Conservation (phyloP, 139 green algal genomes). For the Nannochloris sp. region DNA sequence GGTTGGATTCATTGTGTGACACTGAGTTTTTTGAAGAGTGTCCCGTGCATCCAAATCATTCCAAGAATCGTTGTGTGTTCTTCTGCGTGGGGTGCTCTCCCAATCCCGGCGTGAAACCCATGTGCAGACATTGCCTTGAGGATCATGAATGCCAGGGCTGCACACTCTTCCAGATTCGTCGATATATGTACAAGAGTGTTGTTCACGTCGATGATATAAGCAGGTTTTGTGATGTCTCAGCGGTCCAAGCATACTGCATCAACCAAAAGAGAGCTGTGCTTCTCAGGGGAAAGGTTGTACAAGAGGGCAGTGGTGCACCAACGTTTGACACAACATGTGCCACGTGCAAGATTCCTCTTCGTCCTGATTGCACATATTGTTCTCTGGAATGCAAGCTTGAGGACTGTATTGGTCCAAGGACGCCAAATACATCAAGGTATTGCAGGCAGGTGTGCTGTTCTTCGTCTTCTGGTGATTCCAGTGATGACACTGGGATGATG, state of each 20-base stretch:
- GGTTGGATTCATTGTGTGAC: too few relatives aligned
- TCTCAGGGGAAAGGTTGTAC: constrained; percentile 8
- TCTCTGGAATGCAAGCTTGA: constrained; percentile 22
- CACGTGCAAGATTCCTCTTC: constrained; percentile 19
- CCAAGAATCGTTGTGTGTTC: constrained; percentile 15
- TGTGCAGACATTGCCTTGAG: constrained; percentile 27
- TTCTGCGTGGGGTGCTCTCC: constrained; percentile 22
- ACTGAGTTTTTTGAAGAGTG: too few relatives aligned
- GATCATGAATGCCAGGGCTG: background rate
- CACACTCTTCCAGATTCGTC: constrained; percentile 24
- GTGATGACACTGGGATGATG: too few relatives aligned
- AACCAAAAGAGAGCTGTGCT: constrained; percentile 26
- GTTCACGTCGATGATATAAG: constrained; percentile 27
- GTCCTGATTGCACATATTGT: constrained; percentile 29
- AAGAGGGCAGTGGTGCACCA: background rate
- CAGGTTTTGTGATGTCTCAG: constrained; percentile 17
- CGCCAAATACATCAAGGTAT: too few relatives aligned
- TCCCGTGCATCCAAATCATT: too few relatives aligned
- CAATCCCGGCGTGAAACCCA: background rate
- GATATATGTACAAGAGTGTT: constrained; percentile 35
- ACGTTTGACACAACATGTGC: constrained; percentile 16
- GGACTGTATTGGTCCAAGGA: too few relatives aligned
- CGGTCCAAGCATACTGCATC: constrained; percentile 36
- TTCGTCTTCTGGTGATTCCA: too few relatives aligned
- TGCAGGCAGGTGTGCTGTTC: too few relatives aligned